These are phyloP conservation scores for Striga hermonthica DNA, from an alignment of 305 asterid species.

Conservation along the genomic window DNA sequence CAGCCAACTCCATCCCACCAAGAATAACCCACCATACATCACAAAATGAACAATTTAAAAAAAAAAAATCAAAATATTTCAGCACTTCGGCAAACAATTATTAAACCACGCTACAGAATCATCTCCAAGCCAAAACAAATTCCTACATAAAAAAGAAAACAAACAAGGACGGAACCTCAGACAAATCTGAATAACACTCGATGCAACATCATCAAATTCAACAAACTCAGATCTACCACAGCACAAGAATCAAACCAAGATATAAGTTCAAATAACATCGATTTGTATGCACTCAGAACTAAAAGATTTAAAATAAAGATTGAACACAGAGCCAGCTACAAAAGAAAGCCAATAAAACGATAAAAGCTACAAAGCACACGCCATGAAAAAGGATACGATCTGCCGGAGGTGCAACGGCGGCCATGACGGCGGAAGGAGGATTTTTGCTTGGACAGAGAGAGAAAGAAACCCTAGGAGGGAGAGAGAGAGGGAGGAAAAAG, in stretches of 20 bases:
- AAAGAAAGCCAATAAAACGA: neutral
- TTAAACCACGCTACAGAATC: neutral
- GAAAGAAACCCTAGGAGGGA: neutral
- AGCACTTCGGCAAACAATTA: neutral
- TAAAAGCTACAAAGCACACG: neutral
- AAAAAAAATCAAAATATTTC: too few species aligned
- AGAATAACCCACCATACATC: too few species aligned
- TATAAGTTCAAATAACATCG: neutral
- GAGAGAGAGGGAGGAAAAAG: slow-evolving; percentile 14
- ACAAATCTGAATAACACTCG: neutral
- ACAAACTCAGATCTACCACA: slow-evolving; percentile 39
- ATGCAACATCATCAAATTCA: slow-evolving; percentile 1
- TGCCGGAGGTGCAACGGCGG: slow-evolving; percentile 50
- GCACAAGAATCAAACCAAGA: neutral
- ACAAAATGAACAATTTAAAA: too few species aligned
- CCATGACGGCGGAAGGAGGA: slow-evolving; percentile 35
- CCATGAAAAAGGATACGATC: slow-evolving; percentile 57
- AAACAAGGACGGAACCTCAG: neutral
- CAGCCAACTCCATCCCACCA: neutral
- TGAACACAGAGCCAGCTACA: slow-evolving; percentile 5
- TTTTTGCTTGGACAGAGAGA: slow-evolving; percentile 26
- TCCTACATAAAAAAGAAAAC: neutral
- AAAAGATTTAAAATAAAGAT: neutral
- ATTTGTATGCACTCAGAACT: neutral
- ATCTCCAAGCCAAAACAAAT: neutral